These are phyloP conservation scores for Leccinum obscurum DNA, from an alignment of 768 basidiomycete genomes.

Conservation along the genomic window DNA sequence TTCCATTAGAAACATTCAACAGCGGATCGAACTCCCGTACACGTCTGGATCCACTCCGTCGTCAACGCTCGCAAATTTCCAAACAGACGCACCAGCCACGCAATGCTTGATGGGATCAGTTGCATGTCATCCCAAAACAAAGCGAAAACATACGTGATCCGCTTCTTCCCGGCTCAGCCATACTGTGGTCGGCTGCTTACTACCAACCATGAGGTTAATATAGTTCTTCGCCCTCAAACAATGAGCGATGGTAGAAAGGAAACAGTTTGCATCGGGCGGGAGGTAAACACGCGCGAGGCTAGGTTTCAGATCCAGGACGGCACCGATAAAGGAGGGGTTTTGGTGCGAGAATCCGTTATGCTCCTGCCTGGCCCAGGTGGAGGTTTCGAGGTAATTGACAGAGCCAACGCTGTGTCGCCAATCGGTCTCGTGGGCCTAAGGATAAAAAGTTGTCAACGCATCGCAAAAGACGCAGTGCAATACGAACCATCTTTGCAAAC, in stretches of 20 bases:
- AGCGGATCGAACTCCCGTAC: conserved; percentile 34
- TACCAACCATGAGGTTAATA: conserved; percentile 85
- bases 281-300: conserved; percentile 74
- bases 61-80: conserved; percentile 80
- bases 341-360: conserved; percentile 93
- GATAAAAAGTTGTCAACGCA: neutral
- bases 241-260: conserved; percentile 81
- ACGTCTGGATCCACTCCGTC: conserved; percentile 72
- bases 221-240: conserved; percentile 85
- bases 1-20: conserved; percentile 2
- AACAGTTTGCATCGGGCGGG: conserved; percentile 89
- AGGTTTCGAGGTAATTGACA: conserved; percentile 86
- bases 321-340: conserved; percentile 83
- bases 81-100: conserved; percentile 82
- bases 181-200: conserved; percentile 80
- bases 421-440: conserved; percentile 52
- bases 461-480: neutral
- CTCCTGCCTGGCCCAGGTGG: conserved; percentile 82
- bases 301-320: conserved; percentile 78
- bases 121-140: neutral
- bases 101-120: conserved; percentile 57
- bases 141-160: conserved; percentile 44
- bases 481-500: conserved; percentile 75
- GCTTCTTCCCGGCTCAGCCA: conserved; percentile 80
- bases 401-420: conserved; percentile 76